Evolutionary conservation across 495 filamentous ascomycete species (phyloP).

Genomic region (Lichina pygmaea): DNA sequence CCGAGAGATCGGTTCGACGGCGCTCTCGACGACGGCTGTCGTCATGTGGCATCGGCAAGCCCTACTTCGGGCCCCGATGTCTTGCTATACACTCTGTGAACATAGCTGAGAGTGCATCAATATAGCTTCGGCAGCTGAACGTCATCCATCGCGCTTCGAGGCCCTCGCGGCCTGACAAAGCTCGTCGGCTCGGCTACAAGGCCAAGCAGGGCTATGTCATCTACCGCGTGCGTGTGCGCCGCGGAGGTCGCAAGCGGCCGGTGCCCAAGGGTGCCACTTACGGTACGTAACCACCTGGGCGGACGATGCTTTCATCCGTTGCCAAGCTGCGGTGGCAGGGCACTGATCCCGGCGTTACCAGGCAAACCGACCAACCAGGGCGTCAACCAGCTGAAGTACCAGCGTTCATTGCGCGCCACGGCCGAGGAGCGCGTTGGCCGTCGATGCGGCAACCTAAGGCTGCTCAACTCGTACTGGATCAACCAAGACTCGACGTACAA

Average conservation of each 20-base stretch:
- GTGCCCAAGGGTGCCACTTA: conserved; percentile 96
- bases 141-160: conserved; percentile 97
- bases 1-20: no score
- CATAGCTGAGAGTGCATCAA: conserved; percentile 97
- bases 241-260: conserved; percentile 91
- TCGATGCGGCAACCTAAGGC: conserved; percentile 91
- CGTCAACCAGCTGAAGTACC: conserved; percentile 99
- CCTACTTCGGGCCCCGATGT: conserved; percentile 9
- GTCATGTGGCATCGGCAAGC: neutral
- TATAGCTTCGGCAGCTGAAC: conserved; percentile 97
- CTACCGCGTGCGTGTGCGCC: conserved; percentile 93
- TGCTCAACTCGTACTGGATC: conserved; percentile 99
- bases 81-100: conserved; percentile 99
- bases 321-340: no score
- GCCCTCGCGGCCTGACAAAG: conserved; percentile 97
- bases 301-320: no score
- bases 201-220: conserved; percentile 99
- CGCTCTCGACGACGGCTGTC: neutral
- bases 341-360: conserved; percentile 11
- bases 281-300: conserved; percentile 26
- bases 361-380: conserved; percentile 99
- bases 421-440: conserved; percentile 99
- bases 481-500: conserved; percentile 99
- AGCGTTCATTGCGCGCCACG: conserved; percentile 87
- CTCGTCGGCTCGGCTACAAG: conserved; percentile 98